A percentile compares a stretch with the other conserved stretches of the same genome.
Conservation (phyloP, 257 asterid species). For the Rhazya stricta region DNA sequence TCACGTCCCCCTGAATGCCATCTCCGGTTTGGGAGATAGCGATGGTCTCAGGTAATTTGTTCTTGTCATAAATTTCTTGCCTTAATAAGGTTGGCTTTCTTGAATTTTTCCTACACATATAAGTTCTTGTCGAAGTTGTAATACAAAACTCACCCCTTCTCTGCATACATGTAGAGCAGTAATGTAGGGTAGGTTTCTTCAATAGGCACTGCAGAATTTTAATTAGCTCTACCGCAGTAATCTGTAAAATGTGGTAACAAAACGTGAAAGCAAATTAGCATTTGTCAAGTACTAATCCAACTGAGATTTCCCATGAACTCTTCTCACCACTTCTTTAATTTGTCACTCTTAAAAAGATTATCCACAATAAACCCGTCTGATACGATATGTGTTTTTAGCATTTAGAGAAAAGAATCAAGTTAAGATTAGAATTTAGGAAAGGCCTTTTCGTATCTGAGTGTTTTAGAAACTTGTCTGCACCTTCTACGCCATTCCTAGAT, state of each 20-base stretch:
- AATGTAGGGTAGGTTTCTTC: neutral
- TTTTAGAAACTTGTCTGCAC: neutral
- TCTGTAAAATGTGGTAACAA: neutral
- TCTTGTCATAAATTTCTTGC: neutral
- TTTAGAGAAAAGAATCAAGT: neutral
- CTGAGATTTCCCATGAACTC: neutral
- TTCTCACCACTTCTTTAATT: neutral
- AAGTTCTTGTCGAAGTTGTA: neutral
- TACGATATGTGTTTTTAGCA: constrained; percentile 1
- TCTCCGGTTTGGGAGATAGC: constrained; percentile 30
- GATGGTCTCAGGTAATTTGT: constrained; percentile 54
- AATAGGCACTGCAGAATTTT: constrained; percentile 1
- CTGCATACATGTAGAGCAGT: neutral
- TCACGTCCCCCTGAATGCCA: constrained; percentile 53
- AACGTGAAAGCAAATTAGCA: neutral
- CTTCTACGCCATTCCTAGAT: neutral
- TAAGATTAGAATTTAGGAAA: neutral
- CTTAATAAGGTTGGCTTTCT: neutral
- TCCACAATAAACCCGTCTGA: neutral
- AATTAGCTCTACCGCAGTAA: neutral
- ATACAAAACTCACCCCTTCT: too few relatives aligned
- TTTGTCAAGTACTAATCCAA: neutral
- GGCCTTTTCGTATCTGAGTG: too few relatives aligned
- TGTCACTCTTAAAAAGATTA: neutral
- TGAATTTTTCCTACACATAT: neutral